These are phyloP conservation scores for Hylodesmum podocarpum DNA, from an alignment of 306 rosid genomes.

Conservation along the genomic window DNA sequence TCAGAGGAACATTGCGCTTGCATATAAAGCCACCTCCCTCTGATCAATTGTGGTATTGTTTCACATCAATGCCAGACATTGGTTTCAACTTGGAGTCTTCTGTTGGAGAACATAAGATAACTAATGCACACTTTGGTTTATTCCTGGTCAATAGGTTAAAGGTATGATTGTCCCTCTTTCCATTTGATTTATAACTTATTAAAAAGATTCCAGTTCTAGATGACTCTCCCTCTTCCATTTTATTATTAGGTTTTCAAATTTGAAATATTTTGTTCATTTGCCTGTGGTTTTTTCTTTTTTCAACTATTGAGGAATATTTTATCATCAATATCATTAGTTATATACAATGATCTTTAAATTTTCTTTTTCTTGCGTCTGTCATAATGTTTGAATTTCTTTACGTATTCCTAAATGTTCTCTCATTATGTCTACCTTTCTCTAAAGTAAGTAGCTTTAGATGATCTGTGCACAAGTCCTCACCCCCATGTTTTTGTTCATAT, in stretches of 20 bases:
- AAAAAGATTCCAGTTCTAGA: background rate
- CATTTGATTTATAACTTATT: conserved; percentile 3
- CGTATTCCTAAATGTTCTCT: conserved; percentile 5
- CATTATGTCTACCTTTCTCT: background rate
- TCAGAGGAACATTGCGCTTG: conserved; percentile 82
- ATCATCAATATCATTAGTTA: background rate
- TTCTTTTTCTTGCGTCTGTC: background rate
- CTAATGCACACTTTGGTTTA: conserved; percentile 59
- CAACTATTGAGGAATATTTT: background rate
- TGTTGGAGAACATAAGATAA: conserved; percentile 79
- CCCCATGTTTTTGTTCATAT: too few relatives aligned
- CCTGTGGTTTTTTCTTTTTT: background rate
- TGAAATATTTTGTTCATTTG: conserved; percentile 6
- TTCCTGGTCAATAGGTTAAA: conserved; percentile 68
- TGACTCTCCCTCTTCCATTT: background rate
- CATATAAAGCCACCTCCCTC: conserved; percentile 99
- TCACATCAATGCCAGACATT: conserved; percentile 91
- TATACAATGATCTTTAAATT: background rate
- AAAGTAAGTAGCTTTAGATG: background rate
- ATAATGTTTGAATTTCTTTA: background rate
- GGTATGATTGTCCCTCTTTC: conserved; percentile 50
- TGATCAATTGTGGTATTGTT: conserved; percentile 85
- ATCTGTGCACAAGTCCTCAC: too few relatives aligned
- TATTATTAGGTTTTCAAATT: background rate
- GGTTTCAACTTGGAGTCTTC: conserved; percentile 79